phyloP scores from a whole-genome alignment of 495 filamentous ascomycete genomes.

The Penicillium samsonianum region DNA sequence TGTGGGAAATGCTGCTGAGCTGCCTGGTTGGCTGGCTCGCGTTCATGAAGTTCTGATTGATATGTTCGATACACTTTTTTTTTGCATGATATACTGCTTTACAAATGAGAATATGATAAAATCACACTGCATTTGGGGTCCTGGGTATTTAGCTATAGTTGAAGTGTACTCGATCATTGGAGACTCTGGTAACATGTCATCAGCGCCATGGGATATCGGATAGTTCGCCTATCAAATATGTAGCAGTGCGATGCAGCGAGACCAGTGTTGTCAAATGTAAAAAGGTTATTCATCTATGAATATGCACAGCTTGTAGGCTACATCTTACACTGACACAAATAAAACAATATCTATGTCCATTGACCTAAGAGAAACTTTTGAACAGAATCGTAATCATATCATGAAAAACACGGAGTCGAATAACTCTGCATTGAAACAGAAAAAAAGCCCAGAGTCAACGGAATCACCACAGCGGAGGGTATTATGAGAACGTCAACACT shows the following conservation, averaged over 20 bases:
- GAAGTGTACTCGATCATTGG: neutral
- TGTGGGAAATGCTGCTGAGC: slow-evolving; percentile 6
- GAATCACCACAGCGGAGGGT: slow-evolving; percentile 17
- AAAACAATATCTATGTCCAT: slow-evolving; percentile 12
- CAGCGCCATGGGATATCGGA: neutral
- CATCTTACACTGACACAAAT: neutral
- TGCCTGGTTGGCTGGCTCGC: slow-evolving; percentile 1
- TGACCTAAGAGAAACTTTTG: slow-evolving; percentile 14
- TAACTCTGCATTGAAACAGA: slow-evolving; percentile 10
- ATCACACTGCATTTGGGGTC: neutral
- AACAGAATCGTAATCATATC: slow-evolving; percentile 17
- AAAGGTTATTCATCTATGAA: neutral
- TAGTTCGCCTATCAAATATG: neutral
- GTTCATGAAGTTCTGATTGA: slow-evolving; percentile 17
- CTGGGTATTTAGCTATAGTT: neutral
- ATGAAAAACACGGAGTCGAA: slow-evolving; percentile 5
- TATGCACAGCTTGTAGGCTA: neutral
- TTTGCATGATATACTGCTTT: slow-evolving; percentile 5
- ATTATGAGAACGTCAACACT: slow-evolving; percentile 14
- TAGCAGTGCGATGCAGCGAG: neutral
- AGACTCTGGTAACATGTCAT: neutral
- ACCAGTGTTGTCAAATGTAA: neutral
- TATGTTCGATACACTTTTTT: slow-evolving; percentile 13
- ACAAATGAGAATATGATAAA: slow-evolving; percentile 8
- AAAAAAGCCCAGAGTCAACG: slow-evolving; percentile 13